Percentiles rank a stretch among this genome's conserved stretches.
Conservation (phyloP, 208 protist genomes). For the Leishmania gerbilli region DNA sequence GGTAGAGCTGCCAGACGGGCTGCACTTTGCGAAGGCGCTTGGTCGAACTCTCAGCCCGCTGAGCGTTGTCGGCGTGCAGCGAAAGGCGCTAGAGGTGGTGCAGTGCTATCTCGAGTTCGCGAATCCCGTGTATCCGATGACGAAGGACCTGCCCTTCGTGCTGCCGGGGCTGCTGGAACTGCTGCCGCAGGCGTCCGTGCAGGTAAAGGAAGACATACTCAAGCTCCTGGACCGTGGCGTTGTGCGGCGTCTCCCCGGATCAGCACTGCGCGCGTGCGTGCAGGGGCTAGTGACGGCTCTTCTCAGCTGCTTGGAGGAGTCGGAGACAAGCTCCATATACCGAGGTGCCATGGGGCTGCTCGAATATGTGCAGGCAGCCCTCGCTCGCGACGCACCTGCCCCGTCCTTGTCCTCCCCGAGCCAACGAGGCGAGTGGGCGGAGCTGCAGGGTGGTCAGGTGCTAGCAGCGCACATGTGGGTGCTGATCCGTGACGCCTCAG, state of each 20-base stretch:
- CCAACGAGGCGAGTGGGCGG: neutral
- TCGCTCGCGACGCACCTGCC: slow-evolving; percentile 10
- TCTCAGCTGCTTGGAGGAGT: slow-evolving; percentile 60
- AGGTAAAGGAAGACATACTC: slow-evolving; percentile 28
- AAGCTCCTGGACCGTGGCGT: slow-evolving; percentile 19
- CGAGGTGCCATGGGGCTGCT: slow-evolving; percentile 47
- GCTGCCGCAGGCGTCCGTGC: slow-evolving; percentile 33
- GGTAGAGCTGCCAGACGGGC: slow-evolving; percentile 40
- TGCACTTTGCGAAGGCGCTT: slow-evolving; percentile 42
- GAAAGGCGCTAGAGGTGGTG: slow-evolving; percentile 66
- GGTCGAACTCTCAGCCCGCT: slow-evolving; percentile 48
- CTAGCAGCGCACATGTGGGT: slow-evolving; percentile 34
- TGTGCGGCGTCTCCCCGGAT: slow-evolving; percentile 26
- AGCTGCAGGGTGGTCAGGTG: slow-evolving; percentile 31
- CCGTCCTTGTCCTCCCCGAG: neutral
- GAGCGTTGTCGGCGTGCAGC: slow-evolving; percentile 67
- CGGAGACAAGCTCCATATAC: slow-evolving; percentile 53
- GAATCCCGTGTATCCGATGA: slow-evolving; percentile 31
- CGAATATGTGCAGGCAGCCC: slow-evolving; percentile 22
- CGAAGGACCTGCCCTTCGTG: slow-evolving; percentile 18
- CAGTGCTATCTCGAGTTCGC: slow-evolving; percentile 30
- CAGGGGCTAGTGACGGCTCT: slow-evolving; percentile 48
- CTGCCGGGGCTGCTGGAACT: slow-evolving; percentile 27
- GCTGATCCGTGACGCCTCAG: slow-evolving; percentile 29
- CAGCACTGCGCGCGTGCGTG: slow-evolving; percentile 30